Percentiles rank a stretch among this genome's conserved stretches.
phyloP scores from a whole-genome alignment of 345 rosid species.

The Stellera chamaejasme region DNA sequence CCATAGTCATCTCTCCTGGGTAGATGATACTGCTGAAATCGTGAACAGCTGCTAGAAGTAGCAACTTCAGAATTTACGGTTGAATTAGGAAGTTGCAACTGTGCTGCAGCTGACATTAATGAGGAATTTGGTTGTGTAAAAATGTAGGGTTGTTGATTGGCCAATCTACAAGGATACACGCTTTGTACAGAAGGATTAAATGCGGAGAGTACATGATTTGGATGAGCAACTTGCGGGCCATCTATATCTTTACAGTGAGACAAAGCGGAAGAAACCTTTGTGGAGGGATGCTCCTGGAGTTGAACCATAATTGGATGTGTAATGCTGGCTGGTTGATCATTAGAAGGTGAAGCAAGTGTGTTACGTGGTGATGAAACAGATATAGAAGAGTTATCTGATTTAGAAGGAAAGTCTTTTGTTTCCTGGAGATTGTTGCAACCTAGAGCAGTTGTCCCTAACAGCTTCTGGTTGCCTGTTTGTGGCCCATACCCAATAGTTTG shows the following conservation, averaged over 20 bases:
- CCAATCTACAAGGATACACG: slow-evolving; percentile 28
- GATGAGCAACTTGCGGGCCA: slow-evolving; percentile 13
- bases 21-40: slow-evolving; percentile 22
- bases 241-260: slow-evolving; percentile 11
- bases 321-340: slow-evolving; percentile 10
- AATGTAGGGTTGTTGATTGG: slow-evolving; percentile 25
- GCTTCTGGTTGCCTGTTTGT: slow-evolving; percentile 14
- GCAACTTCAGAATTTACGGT: slow-evolving; percentile 8
- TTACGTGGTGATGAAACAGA: slow-evolving; percentile 20
- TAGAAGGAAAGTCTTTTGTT: slow-evolving; percentile 16
- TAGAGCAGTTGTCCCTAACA: slow-evolving; percentile 4
- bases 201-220: slow-evolving; percentile 13
- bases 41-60: slow-evolving; percentile 18
- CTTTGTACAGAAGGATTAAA: slow-evolving; percentile 24
- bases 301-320: slow-evolving; percentile 13
- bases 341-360: slow-evolving; percentile 16
- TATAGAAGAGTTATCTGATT: slow-evolving; percentile 25
- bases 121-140: slow-evolving; percentile 19
- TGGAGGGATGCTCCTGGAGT: slow-evolving; percentile 15
- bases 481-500: slow-evolving; percentile 5
- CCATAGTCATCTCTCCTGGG: slow-evolving; percentile 24
- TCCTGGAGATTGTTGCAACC: slow-evolving; percentile 8
- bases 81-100: slow-evolving; percentile 10
- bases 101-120: slow-evolving; percentile 22
- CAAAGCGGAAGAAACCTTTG: slow-evolving; percentile 11